Base-by-base conservation (phyloP, 495 filamentous ascomycete genomes). In the Amorphotheca resinae region DNA sequence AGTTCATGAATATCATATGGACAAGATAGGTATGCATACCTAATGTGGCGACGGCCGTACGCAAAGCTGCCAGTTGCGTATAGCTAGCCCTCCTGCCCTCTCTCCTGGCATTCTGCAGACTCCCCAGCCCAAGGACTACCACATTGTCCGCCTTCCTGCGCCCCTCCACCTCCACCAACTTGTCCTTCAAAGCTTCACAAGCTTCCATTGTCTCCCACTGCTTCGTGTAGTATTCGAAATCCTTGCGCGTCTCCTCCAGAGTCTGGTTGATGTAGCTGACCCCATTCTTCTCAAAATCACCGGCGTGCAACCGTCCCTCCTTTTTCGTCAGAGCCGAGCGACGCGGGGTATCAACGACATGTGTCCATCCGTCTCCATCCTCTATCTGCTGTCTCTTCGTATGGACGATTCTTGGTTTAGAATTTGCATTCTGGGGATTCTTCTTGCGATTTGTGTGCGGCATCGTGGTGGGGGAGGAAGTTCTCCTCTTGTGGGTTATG, bases 31-130 rank as follows among this genome's bases (percentile, higher is more conserved):
- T 30, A 17, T 17, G 35, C 58, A 37, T 45, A 67, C 60, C 45
- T 14, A 76, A 44, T 2, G 56, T 38, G 0, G 68, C 55, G 26
- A 76, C 60, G 1, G 82, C 59, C n/a, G 58, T 58, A 9, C 66
- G 48, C 42, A 87, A 62, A 12, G 77, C 80, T 2, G 69, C 77
- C 6, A 84, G 66, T 54, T 87, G 80, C 44, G 67, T 58, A 42
- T 67, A 64, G 5, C 45, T 50, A 4, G 42, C 36, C 23, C 45
- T 41, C 15, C 51, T 22, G 8, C 40, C 44, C 33, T 57, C 46
- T 33, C 41, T 40, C 20, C 45, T 30, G 2, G 42, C 36, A 22
- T 26, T 44, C 41, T 58, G 55, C 42, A 58, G 26, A 44, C 71
- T 76, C 0, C 74, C 73, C 2, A 78, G 59, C 11, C 74, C 74